Percentiles rank a stretch among this genome's conserved stretches.
phyloP scores from a whole-genome alignment of 495 filamentous ascomycete species.

The Penicillium atrosanguineum region DNA sequence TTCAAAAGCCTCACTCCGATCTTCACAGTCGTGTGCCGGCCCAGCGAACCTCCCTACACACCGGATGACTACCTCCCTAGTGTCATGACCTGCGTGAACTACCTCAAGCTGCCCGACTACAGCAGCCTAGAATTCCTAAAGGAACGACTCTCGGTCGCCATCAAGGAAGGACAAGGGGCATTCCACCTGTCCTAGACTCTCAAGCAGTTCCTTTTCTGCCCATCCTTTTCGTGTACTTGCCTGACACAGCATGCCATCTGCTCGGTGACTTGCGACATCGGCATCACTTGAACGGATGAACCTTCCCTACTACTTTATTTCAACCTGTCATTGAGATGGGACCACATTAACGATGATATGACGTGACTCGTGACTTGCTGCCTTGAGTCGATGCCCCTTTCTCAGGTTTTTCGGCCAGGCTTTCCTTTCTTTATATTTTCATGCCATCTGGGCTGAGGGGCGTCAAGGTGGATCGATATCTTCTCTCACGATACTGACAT shows the following conservation, averaged over 20 bases:
- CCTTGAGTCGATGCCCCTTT: slow-evolving; percentile 18
- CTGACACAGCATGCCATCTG: background rate
- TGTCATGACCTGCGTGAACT: slow-evolving; percentile 99
- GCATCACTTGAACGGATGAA: slow-evolving; percentile 9
- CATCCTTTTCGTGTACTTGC: too few species aligned
- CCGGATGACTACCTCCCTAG: slow-evolving; percentile 97
- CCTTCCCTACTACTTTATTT: slow-evolving; percentile 3
- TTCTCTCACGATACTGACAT: slow-evolving; percentile 19
- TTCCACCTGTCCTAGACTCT: slow-evolving; percentile 82
- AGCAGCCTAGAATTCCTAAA: slow-evolving; percentile 73
- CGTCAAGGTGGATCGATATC: slow-evolving; percentile 19
- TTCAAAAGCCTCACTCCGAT: slow-evolving; percentile 97
- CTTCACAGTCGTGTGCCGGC: slow-evolving; percentile 98
- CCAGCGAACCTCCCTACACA: slow-evolving; percentile 88
- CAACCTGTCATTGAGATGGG: slow-evolving; percentile 1
- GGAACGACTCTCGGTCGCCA: slow-evolving; percentile 75
- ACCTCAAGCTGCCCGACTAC: slow-evolving; percentile 98
- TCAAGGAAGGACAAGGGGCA: slow-evolving; percentile 96
- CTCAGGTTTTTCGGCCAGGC: slow-evolving; percentile 23
- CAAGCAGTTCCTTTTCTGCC: too few species aligned
- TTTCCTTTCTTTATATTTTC: slow-evolving; percentile 14
- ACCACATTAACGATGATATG: slow-evolving; percentile 20
- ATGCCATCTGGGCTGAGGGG: slow-evolving; percentile 21
- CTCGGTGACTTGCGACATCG: slow-evolving; percentile 1
- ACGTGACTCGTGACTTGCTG: slow-evolving; percentile 21